phyloP scores from a whole-genome alignment of 192 early-diverging fungal genomes.

The Backusella macrospora region DNA sequence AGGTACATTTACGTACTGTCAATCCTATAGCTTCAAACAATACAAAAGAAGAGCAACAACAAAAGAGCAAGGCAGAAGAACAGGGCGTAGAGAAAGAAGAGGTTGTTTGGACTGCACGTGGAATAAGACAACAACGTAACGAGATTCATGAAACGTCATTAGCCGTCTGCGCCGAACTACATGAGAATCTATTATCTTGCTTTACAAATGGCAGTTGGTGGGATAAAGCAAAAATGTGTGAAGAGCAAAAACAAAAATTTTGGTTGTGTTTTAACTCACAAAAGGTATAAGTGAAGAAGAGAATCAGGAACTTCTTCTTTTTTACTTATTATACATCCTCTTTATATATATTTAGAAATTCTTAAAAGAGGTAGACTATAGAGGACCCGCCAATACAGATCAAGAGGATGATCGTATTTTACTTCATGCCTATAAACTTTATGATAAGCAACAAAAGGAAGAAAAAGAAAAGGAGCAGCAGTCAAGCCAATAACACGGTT shows the following conservation, averaged over 20 bases:
- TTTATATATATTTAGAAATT: slow-evolving; percentile 12
- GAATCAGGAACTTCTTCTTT: too few relatives aligned
- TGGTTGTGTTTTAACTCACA: slow-evolving; percentile 43
- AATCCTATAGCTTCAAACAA: slow-evolving; percentile 23
- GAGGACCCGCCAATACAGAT: slow-evolving; percentile 26
- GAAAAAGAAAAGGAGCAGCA: background rate
- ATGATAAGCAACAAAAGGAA: slow-evolving; percentile 1
- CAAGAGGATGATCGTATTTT: slow-evolving; percentile 20
- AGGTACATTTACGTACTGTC: slow-evolving; percentile 19
- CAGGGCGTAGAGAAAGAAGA: background rate
- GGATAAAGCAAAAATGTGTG: slow-evolving; percentile 47
- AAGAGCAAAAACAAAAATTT: slow-evolving; percentile 40
- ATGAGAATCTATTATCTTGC: slow-evolving; percentile 35
- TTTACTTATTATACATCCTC: background rate
- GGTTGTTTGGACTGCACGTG: slow-evolving; percentile 27
- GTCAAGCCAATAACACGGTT: background rate
- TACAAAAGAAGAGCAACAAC: background rate
- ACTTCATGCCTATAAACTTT: slow-evolving; percentile 8
- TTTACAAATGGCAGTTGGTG: slow-evolving; percentile 45
- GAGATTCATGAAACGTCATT: slow-evolving; percentile 40
- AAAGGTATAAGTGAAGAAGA: slow-evolving; percentile 27
- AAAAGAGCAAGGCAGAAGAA: background rate
- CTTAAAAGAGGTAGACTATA: slow-evolving; percentile 29
- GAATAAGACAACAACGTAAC: slow-evolving; percentile 32
- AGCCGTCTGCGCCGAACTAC: slow-evolving; percentile 39